Evolutionary conservation across 78 protist genomes (phyloP), one percentile per base, ranked within the genome.

Genomic region (Dictyostelium citrinum): DNA sequence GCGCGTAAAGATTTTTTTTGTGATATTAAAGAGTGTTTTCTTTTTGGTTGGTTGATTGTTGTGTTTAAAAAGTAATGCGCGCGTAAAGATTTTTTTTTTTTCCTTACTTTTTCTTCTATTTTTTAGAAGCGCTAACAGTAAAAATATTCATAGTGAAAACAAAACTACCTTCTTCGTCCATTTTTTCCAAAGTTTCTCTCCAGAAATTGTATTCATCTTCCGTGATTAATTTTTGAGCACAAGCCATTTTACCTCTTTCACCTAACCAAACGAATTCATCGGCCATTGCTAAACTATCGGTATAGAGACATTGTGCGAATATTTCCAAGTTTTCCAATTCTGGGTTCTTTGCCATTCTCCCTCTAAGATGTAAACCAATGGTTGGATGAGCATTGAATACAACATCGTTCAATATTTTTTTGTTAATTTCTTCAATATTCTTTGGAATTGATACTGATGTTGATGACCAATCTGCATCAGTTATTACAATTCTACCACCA

Each of bases 161-260:
- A 77, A 86, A 86, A 31, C 68, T 76, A 29, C 92, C 92, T 12
- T 86, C 77, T 37, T 70, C 81, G 14, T 86, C 92, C 71, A 77
- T 45, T 51, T 64, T 35, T 64, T 86, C 92, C 14, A 86, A 37
- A 8, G 83, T 64, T 77, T 86, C 84, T 61, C 92, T 51, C 92
- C 92, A 86, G 20, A 22, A 82, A 24, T 61, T 86, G 22, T 77
- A 86, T 58, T 86, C 92, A 10, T 86, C 92, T 77, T 86, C 92
- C 37, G 81, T 60, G 29, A 86, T 86, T 20, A 86, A 4, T 37
- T 29, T 27, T 77, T 86, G 92, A 55, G 22, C 49, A 10, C 80
- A 82, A 10, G 92, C 92, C 92, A 86, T 86, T 64, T 77, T 86
- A 41, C 92, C 92, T 76, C 92, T 51, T 45, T 86, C 92, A 17